Base-by-base conservation (phyloP, 2,329 filamentous ascomycete genomes). In the Laburnicola sp. region DNA sequence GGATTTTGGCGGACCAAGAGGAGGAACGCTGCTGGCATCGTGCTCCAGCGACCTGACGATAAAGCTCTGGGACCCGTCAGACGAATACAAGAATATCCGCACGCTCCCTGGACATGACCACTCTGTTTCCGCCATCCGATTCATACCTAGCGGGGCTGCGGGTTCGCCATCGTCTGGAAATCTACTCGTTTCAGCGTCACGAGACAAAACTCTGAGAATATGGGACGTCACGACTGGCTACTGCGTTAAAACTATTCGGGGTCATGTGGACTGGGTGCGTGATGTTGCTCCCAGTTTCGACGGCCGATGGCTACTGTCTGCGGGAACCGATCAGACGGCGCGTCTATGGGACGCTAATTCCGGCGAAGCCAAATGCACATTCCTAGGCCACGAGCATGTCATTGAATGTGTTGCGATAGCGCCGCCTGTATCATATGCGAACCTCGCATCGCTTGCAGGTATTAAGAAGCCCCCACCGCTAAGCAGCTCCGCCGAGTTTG, bases 171-270 rank as follows among this genome's bases (percentile, higher is more conserved):
- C 86, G n/a, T 89, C 88, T 1, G 88, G 89, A 27, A 96, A 96
- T 64, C 80, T 96, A 11, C 81, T 97, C 1, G 91, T 94, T 8
- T 92, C 87, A 52, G 91, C 91, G 5, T 93, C 88, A 62, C 81
- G 92, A 69, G 92, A 97, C 72, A 88, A 88, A 71, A 89, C 89
- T 2, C 77, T 97, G 45, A 83, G 88, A 50, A 88, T 97, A 72
- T 97, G 93, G 92, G 91, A 97, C 66, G 88, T 93, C 25, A 91
- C 88, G 26, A 97, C 91, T 0, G 92, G 93, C 4, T 97, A 92
- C 71, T 96, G 91, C 67, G 82, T 97, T 37, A 91, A 90, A 72
- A 96, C 92, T n/a, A 81, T 97, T 56, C 82, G 85, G 27, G 91
- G 92, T 1, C 92, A 97, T 64, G 82, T 81, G 2, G 91, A 89